Conservation (phyloP, 2,329 filamentous ascomycete genomes). For the Alternaria incomplexa region DNA sequence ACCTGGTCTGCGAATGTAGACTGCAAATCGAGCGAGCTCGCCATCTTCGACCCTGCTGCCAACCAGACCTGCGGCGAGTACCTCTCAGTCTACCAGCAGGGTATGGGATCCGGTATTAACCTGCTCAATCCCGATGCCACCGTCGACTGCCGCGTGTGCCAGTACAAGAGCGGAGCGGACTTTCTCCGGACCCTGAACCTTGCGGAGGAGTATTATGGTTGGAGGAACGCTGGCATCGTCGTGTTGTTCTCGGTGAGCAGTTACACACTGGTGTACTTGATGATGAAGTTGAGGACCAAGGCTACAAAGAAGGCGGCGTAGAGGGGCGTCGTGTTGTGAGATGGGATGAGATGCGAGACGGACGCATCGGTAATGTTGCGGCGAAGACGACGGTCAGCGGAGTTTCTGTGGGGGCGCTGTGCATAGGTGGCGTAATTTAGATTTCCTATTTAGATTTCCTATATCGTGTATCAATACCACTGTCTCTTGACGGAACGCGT, state of each 20-base stretch:
- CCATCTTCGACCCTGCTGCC: slow-evolving; percentile 55
- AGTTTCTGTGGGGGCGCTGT: neutral
- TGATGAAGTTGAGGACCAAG: slow-evolving; percentile 52
- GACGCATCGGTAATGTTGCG: neutral
- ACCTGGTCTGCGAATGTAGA: slow-evolving; percentile 48
- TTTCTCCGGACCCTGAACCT: slow-evolving; percentile 67
- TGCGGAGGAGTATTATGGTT: slow-evolving; percentile 67
- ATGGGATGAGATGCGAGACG: neutral
- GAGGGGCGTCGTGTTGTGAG: neutral
- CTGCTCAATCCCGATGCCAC: slow-evolving; percentile 66
- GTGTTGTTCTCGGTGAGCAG: slow-evolving; percentile 62
- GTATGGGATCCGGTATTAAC: slow-evolving; percentile 53
- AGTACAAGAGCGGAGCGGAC: slow-evolving; percentile 63
- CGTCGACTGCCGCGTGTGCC: slow-evolving; percentile 64
- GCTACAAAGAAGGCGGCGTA: slow-evolving; percentile 9
- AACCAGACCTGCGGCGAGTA: slow-evolving; percentile 65
- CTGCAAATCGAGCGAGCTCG: slow-evolving; percentile 43
- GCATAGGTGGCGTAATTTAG: neutral
- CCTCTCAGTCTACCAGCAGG: slow-evolving; percentile 59
- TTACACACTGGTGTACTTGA: slow-evolving; percentile 56
- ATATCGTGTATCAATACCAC: neutral
- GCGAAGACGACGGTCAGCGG: neutral
- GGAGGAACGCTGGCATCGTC: slow-evolving; percentile 68
- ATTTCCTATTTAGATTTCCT: neutral
- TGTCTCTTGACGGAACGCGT: neutral